phyloP scores from a whole-genome alignment of 73 alveolate genomes.

The Tetrahymena elliotti region DNA sequence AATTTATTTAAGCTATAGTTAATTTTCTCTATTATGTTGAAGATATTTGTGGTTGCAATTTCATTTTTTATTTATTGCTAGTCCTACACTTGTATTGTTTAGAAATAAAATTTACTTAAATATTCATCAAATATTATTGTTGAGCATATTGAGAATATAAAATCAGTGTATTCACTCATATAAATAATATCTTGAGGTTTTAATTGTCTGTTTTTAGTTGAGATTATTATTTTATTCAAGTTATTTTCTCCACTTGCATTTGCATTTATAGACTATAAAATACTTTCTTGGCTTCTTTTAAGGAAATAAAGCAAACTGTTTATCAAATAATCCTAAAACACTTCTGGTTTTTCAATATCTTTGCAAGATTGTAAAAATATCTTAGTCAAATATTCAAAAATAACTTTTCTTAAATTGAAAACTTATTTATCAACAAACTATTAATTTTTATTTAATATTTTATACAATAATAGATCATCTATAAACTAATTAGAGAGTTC shows the following conservation, averaged over 20 bases:
- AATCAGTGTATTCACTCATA: background rate
- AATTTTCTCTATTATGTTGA: background rate
- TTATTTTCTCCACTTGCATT: background rate
- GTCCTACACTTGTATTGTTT: background rate
- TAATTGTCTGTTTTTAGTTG: background rate
- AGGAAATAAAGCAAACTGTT: background rate
- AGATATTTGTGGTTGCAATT: background rate
- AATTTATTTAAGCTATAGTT: background rate
- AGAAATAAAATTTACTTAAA: background rate
- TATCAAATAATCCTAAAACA: background rate
- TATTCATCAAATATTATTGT: background rate
- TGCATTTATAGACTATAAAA: background rate
- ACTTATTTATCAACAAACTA: background rate
- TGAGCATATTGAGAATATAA: background rate
- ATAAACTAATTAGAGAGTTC: background rate
- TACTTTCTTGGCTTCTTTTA: background rate
- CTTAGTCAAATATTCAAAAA: background rate
- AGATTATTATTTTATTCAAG: background rate
- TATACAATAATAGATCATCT: background rate
- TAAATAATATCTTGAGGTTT: background rate
- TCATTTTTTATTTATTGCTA: background rate
- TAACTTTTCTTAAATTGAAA: background rate
- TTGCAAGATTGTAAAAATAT: background rate
- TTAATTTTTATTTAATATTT: background rate
- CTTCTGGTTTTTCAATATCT: background rate